Conservation (phyloP, 106 monocot species). For the Narthecium ossifragum region DNA sequence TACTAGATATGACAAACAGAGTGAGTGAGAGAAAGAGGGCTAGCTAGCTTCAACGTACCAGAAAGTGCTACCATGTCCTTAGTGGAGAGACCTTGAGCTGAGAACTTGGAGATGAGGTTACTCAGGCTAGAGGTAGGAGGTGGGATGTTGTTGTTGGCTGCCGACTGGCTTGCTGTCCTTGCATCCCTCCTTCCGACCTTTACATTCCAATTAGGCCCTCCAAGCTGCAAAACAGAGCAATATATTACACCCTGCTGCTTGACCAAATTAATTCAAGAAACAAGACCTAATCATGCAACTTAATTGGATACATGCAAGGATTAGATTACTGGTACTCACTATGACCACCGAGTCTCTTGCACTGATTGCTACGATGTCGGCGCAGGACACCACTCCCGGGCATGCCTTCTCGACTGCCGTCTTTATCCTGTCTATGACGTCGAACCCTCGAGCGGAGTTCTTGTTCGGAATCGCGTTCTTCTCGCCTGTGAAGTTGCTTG, state of each 20-base stretch:
- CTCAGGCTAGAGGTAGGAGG: conserved; percentile 40
- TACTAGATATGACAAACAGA: background rate
- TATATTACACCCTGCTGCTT: background rate
- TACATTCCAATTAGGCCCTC: conserved; percentile 70
- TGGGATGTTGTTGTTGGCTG: conserved; percentile 67
- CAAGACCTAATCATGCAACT: background rate
- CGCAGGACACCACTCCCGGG: conserved; percentile 63
- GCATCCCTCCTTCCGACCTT: conserved; percentile 73
- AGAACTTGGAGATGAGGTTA: conserved; percentile 61
- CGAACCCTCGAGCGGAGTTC: conserved; percentile 56
- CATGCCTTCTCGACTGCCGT: conserved; percentile 50
- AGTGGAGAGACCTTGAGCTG: conserved; percentile 55
- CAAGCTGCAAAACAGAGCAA: conserved; percentile 29
- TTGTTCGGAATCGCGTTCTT: conserved; percentile 53
- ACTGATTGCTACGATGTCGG: conserved; percentile 60
- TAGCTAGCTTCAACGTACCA: conserved; percentile 15
- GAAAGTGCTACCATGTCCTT: conserved; percentile 75
- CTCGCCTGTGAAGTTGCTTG: conserved; percentile 65
- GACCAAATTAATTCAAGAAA: background rate
- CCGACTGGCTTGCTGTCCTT: conserved; percentile 44
- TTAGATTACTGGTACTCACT: conserved; percentile 21
- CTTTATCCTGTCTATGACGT: conserved; percentile 65
- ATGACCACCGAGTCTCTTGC: conserved; percentile 57
- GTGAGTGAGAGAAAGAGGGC: background rate
- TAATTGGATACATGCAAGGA: background rate